Evolutionary conservation across 805 yeast genomes (phyloP), one percentile per base, ranked within the genome.

Genomic region (Citeromyces matritensis): DNA sequence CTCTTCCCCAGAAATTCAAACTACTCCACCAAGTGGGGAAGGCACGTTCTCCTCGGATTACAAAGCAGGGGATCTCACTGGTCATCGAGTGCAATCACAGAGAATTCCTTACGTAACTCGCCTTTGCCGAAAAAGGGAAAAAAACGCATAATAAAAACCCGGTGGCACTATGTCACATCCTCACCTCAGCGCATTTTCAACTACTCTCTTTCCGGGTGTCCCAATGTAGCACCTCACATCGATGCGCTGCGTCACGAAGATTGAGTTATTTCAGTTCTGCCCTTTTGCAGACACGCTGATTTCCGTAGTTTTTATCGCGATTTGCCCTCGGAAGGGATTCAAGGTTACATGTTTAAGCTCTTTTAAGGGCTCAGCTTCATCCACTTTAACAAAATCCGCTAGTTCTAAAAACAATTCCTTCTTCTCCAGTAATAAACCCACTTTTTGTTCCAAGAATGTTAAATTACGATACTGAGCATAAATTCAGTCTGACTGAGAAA

Each of bases 191-290:
- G 99, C 52, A 88, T 91, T 28, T 73, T 70, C 42, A 86, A 86
- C 49, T 78, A 79, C 47, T 66, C 65, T 38, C 52, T 83, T 31
- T 63, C 76, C 6, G 82, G 82, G 0, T 73, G 77, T 38, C 60
- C 69, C 1, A 71, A 76, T 39, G 84, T 91, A 21, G 94, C 95
- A 1, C 95, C 96, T 1, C 57, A 91, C 32, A 65, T 88, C 29
- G 95, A 93, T 43, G 95, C 94, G 0, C 51, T 84, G 33, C 63
- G 98, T 38, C 66, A 68, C 45, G 81, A 81, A 43, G 98, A 91
- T 51, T 97, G 88, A 57, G 93, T 91, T 9, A 63, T 88, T 30
- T 95, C 95, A 2, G 86, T 91, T 2, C 59, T 88, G 39, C 97
- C 97, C 6, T 88, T 76, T 58, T 85, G 80, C 50, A 75, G 78